phyloP scores from a whole-genome alignment of 371 early-diverging fungal genomes.

The Mortierella sp. region DNA sequence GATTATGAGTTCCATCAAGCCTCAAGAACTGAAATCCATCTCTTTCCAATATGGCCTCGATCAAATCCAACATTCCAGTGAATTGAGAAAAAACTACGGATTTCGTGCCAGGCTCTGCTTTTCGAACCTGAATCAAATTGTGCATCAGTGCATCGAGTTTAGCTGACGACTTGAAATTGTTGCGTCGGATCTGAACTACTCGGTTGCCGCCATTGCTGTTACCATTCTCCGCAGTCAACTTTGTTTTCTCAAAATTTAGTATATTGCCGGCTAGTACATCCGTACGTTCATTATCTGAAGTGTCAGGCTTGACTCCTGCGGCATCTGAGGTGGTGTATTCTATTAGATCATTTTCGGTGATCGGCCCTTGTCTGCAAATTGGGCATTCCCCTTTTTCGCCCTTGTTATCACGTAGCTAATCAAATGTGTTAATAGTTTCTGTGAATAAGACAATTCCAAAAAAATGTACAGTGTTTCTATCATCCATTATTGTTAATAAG shows the following conservation, averaged over 20 bases:
- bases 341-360: slow-evolving; percentile 65
- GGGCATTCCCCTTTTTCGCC: slow-evolving; percentile 74
- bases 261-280: slow-evolving; percentile 36
- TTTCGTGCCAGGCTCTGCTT: slow-evolving; percentile 42
- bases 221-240: slow-evolving; percentile 1
- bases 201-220: slow-evolving; percentile 10
- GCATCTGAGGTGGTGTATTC: slow-evolving; percentile 57
- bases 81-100: slow-evolving; percentile 91
- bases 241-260: slow-evolving; percentile 8
- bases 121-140: slow-evolving; percentile 55
- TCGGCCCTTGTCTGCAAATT: slow-evolving; percentile 66
- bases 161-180: slow-evolving; percentile 68
- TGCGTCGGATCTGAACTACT: slow-evolving; percentile 56
- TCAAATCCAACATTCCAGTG: slow-evolving; percentile 76
- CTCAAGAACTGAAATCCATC: slow-evolving; percentile 67
- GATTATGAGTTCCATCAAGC: slow-evolving; percentile 78
- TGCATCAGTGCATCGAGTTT: slow-evolving; percentile 73
- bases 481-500: neutral
- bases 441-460: neutral
- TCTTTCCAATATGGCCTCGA: slow-evolving; percentile 65
- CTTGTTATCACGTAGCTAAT: slow-evolving; percentile 64
- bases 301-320: neutral
- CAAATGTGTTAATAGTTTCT: neutral
- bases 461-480: too few species aligned
- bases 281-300: slow-evolving; percentile 11